Evolutionary conservation across 306 rosid species (phyloP), one percentile per base, ranked within the genome.

Genomic region (Fragaria vesca): DNA sequence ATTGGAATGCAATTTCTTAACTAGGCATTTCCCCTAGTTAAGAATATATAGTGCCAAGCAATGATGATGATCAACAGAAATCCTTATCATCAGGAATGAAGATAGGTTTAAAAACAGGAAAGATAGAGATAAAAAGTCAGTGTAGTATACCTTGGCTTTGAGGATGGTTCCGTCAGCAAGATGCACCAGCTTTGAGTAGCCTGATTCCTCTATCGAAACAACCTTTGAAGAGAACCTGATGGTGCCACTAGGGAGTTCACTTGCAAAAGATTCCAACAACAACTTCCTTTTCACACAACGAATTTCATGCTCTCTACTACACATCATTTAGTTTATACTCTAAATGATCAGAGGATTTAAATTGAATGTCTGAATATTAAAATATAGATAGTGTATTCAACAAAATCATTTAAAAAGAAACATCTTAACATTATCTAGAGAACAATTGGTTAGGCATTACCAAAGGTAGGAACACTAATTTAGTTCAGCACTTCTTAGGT

Each of bases 211-310:
- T 48, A 94, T 86, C 26, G 89, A 84, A 80, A 89, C 93, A 21
- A 90, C 91, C 80, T 89, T 92, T 67, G 98, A 92, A 24, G 85
- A 77, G 90, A 38, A 90, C 46, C 92, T 89, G 36, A 92, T 87
- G 80, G 91, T 84, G 30, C 82, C 94, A 62, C 76, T 81, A 12
- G 93, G 97, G 75, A 94, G 91, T 73, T 90, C 96, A 38, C 80
- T 83, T 52, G 86, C 86, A 40, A 94, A 87, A 21, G 82, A 73
- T 84, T 92, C 96, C 78, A 90, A 73, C 78, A 94, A 3, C 51
- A 76, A 75, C 1, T 83, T 75, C 72, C 98, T 87, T 57, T 42
- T 82, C 46, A 92, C 84, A 60, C 94, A 76, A 42, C 96, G 88
- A 47, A 82, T 34, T 81, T 91, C 98, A 61, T 65, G 60, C 5